Base-by-base conservation (phyloP, 2,329 filamentous ascomycete genomes). In the Colletotrichum karsti region DNA sequence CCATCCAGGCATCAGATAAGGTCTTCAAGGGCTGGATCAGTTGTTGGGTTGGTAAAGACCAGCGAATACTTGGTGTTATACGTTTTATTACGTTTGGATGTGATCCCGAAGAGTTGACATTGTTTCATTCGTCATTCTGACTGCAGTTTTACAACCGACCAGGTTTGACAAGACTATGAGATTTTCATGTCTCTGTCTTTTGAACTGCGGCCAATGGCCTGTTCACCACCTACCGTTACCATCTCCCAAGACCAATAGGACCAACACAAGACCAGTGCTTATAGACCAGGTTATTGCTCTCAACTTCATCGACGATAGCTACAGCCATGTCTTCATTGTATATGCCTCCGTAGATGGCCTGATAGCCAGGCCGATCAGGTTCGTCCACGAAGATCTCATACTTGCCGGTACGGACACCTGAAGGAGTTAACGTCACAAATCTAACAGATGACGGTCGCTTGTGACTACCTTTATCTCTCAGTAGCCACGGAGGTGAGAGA, bases 381-480 rank as follows among this genome's bases (percentile, higher is more conserved):
- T 53, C 30, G 18, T 53, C 50, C 18, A 53, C 30, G 30, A 15
- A 37, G 2, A 61, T 4, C 6, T 61, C 50, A 5, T 53, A 53
- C 2, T 61, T 28, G 18, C 46, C 58, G 10, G 46, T 61, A 3
- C 58, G 58, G n/a, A 54, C 26, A 6, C 58, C 46, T 61, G 2
- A 15, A 18, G 0, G 10, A 22, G 20, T 53, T 3, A 42, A 10
- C 3, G 8, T 35, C 33, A 35, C 35, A 30, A n/a, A 6, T 3
- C 39, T 7, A 2, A n/a, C 9, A 15, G 5, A 4, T 7, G 7
- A 3, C 9, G n/a, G 3, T 0, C 4, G 0, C 7, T 53, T 7
- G n/a, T n/a, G 4, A 5, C 33, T 53, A 61, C 58, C 46, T n/a
- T 61, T 61, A 30, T 61, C 58, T 22, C 58, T 22, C 18, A 61